Conservation (phyloP, 2,329 filamentous ascomycete genomes). For the Elsinoe arachidis region DNA sequence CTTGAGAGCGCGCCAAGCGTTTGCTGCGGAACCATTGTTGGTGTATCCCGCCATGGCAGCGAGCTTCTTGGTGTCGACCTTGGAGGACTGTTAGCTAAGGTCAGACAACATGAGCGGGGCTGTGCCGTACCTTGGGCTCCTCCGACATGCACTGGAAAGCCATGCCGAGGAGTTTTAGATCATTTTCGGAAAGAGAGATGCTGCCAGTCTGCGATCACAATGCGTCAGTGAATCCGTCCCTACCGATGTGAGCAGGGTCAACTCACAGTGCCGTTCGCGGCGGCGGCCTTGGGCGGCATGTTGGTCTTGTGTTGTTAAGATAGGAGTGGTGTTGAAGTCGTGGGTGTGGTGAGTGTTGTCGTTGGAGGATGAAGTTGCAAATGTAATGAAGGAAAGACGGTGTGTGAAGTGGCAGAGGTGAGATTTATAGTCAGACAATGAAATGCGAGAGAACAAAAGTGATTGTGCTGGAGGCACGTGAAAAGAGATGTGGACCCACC, state of each 20-base stretch:
- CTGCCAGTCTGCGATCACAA: not conserved
- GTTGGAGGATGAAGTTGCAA: not conserved
- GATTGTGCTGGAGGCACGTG: not conserved
- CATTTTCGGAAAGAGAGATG: slow-evolving; percentile 20
- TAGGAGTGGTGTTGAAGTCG: not conserved
- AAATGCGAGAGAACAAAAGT: not conserved
- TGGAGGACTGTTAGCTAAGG: not conserved
- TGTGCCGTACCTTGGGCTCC: slow-evolving; percentile 21
- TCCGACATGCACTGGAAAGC: slow-evolving; percentile 24
- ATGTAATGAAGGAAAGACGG: not conserved
- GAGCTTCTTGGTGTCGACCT: slow-evolving; percentile 24
- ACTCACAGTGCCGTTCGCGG: not conserved
- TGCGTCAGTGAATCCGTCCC: not conserved
- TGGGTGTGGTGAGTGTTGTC: not conserved
- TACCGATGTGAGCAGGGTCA: not conserved
- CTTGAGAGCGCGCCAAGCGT: slow-evolving; percentile 27
- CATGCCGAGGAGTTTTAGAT: slow-evolving; percentile 20
- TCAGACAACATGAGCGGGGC: not conserved
- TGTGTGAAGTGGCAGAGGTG: not conserved
- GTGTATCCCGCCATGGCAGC: slow-evolving; percentile 19
- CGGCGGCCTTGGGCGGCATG: slow-evolving; percentile 1
- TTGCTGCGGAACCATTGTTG: slow-evolving; percentile 23
- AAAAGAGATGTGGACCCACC: not conserved
- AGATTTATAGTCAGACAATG: not conserved
- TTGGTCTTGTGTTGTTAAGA: not conserved